A percentile compares a stretch with the other conserved stretches of the same genome.
Evolutionary conservation across 2,329 filamentous ascomycete species (phyloP).

Genomic region (Akanthomyces muscarius): DNA sequence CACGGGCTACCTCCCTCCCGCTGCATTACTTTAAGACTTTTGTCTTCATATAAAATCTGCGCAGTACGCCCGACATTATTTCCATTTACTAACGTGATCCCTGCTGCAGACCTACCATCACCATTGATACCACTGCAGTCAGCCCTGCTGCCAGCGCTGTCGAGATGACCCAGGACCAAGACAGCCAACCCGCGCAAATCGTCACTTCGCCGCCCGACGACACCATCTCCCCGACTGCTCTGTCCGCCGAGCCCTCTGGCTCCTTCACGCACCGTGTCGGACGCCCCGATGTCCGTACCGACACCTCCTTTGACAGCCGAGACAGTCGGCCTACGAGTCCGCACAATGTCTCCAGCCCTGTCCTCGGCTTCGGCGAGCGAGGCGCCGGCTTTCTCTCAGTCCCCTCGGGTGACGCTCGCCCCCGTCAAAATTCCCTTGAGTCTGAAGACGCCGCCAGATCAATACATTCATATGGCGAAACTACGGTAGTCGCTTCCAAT

Average conservation of each 20-base stretch:
- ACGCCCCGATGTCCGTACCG: slow-evolving; percentile 44
- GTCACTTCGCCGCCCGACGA: slow-evolving; percentile 38
- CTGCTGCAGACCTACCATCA: slow-evolving; percentile 46
- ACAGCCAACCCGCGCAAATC: slow-evolving; percentile 23
- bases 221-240: slow-evolving; percentile 37
- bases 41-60: background rate
- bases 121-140: slow-evolving; percentile 48
- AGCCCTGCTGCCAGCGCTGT: slow-evolving; percentile 26
- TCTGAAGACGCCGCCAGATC: slow-evolving; percentile 60
- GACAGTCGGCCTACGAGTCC: slow-evolving; percentile 67
- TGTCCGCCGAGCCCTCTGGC: slow-evolving; percentile 28
- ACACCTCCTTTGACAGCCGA: slow-evolving; percentile 61
- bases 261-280: slow-evolving; percentile 26
- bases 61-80: background rate
- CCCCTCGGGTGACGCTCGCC: slow-evolving; percentile 52
- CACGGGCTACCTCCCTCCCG: slow-evolving; percentile 10
- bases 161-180: slow-evolving; percentile 28
- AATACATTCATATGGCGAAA: slow-evolving; percentile 58
- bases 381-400: slow-evolving; percentile 59
- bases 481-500: slow-evolving; percentile 49
- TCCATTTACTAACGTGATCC: background rate
- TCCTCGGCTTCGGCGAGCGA: slow-evolving; percentile 43
- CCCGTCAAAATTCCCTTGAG: slow-evolving; percentile 66
- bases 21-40: background rate
- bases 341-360: slow-evolving; percentile 64